phyloP scores from a whole-genome alignment of 192 early-diverging fungal species.

The Entophlyctis luteolus region DNA sequence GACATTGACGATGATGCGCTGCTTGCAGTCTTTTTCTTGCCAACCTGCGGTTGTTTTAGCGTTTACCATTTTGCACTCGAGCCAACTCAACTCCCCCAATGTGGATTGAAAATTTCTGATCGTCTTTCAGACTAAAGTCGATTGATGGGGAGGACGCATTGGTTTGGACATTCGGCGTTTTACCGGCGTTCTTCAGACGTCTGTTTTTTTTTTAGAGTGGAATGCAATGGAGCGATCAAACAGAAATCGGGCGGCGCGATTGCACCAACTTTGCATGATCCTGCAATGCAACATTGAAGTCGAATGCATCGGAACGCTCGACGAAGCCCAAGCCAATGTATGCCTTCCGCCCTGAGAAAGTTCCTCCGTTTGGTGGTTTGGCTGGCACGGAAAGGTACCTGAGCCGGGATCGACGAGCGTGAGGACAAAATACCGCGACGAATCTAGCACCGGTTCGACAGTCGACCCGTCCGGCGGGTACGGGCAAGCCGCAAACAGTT shows the following conservation, averaged over 20 bases:
- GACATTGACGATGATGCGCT: neutral
- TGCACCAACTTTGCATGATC: slow-evolving; percentile 66
- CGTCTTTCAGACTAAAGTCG: slow-evolving; percentile 77
- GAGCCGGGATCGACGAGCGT: slow-evolving; percentile 60
- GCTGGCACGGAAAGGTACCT: too few relatives aligned
- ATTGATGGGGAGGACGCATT: slow-evolving; percentile 44
- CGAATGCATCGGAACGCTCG: slow-evolving; percentile 78
- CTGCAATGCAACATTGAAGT: slow-evolving; percentile 86
- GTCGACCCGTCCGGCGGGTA: slow-evolving; percentile 64
- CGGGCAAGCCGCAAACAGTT: slow-evolving; percentile 76
- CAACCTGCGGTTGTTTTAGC: too few relatives aligned
- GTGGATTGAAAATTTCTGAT: slow-evolving; percentile 71
- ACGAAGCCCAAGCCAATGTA: slow-evolving; percentile 83
- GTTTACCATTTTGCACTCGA: too few relatives aligned
- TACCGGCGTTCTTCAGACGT: slow-evolving; percentile 28
- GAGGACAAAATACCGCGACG: slow-evolving; percentile 82
- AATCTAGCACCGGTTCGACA: slow-evolving; percentile 81
- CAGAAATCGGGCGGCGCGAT: too few relatives aligned
- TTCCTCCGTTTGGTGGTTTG: too few relatives aligned
- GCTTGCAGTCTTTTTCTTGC: too few relatives aligned
- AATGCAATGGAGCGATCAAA: too few relatives aligned
- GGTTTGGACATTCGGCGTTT: neutral
- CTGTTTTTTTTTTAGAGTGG: too few relatives aligned
- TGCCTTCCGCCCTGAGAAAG: slow-evolving; percentile 67
- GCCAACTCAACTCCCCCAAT: slow-evolving; percentile 70